Base-by-base conservation (phyloP, 257 asterid species). In the Euphrasia confusa region DNA sequence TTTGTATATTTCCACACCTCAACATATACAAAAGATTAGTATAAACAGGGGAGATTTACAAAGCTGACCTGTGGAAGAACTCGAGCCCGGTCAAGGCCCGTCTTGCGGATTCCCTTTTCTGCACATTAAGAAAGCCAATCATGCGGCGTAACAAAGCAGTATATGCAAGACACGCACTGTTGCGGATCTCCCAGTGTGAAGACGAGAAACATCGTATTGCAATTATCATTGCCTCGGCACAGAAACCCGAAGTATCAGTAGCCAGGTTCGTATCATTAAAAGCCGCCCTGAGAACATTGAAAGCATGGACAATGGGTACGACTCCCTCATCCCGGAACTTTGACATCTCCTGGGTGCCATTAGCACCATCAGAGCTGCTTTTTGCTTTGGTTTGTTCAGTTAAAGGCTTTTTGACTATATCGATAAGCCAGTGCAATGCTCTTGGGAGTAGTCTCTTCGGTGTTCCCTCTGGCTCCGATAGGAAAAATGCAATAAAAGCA, bases 101-200 rank as follows among this genome's bases (percentile, higher is more conserved):
- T 80, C 95, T 81, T n/a, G 77, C 86, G 40, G 97, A 89, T 73
- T 85, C 97, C 74, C 97, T 87, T 78, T 86, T 92, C 72, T 79
- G 97, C 58, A 92, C 81, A 70, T 92, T 92, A 21, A 92, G 91
- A 79, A 92, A 92, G 54, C 99, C 99, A 86, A 92, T 50, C 93
- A 84, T 89, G 72, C 99, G 97, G 30, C 97, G 96, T 54, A 89
- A 84, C 85, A 92, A 78, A 65, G 99, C 90, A 74, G 97, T 92
- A 70, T 86, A 92, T 27, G 99, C 93, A 40, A 86, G 97, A 74
- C 95, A 89, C 58, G 99, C 99, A 81, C 99, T 87, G 75, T 92
- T 92, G 33, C 99, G 89, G 61, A 92, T 79, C 80, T 92, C 99
- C 99, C 99, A 92, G 65, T 92, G 81, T 11, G 97, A 50, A 66